Evolutionary conservation across 2,329 filamentous ascomycete genomes (phyloP), one percentile per base, ranked within the genome.

Genomic region (Sclerotinia spermophila): DNA sequence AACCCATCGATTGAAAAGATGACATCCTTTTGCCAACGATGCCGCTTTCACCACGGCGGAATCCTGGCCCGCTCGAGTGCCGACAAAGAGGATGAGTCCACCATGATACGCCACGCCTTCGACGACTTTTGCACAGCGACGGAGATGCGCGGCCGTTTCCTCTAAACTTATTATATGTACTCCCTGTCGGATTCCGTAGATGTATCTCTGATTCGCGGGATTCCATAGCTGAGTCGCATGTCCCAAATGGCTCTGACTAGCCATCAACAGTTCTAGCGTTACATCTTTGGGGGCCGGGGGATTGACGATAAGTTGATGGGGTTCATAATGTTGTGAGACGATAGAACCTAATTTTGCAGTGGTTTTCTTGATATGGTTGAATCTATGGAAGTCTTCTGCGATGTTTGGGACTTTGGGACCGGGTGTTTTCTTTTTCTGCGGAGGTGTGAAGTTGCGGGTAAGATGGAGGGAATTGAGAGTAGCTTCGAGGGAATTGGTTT

Each of bases 151-250:
- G 21, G 94, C 93, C 44, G 92, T 98, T 72, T 89, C 86, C 80
- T 99, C 96, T 5, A 98, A 89, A 15, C 91, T 92, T 81, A 99
- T 97, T 80, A 99, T 94, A 82, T 97, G 95, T 72, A 97, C 90
- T 24, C 92, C 93, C 75, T 96, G 87, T 59, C 96, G 87, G 73
- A 97, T 88, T 76, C 96, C 96, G 80, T 92, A 94, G 80, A 99
- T 98, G 83, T 98, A 98, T 75, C 92, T 88, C 74, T 94, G 90
- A 83, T 98, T 99, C 67, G 89, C 90, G 17, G 96, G 94, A 82
- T 99, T 97, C 96, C 96, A 99, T 65, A 94, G 86, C 73, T 92
- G 92, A 0, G 92, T 95, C 78, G 92, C 88, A 82, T 99, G 96
- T 73, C 96, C 96, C 81, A 98, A 89, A 82, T 97, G 94, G 69